Percentiles rank a stretch among this genome's conserved stretches.
Conservation (phyloP, 148 eudicot genomes). For the Heliamphora exappendiculata region DNA sequence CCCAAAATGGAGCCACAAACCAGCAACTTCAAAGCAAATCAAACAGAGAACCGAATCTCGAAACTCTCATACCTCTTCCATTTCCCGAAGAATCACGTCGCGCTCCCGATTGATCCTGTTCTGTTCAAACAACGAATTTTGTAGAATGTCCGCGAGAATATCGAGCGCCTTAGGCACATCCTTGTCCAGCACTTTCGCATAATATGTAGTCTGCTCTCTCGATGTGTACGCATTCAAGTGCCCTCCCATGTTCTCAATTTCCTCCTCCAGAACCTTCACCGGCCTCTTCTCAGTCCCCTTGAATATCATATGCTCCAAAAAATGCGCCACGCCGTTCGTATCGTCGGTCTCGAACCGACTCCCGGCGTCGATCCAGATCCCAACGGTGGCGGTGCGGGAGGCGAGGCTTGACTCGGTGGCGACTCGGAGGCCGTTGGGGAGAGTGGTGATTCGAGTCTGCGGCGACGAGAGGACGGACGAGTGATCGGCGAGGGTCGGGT, state of each 20-base stretch:
- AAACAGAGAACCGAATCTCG: background rate
- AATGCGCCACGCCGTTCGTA: conserved; percentile 73
- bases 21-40: too few species aligned
- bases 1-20: too few species aligned
- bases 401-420: conserved; percentile 63
- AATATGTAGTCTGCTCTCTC: conserved; percentile 80
- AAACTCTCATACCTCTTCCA: conserved; percentile 62
- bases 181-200: conserved; percentile 62
- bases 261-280: conserved; percentile 57
- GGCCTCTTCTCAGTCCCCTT: conserved; percentile 60
- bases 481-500: conserved; percentile 54
- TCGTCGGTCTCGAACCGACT: conserved; percentile 61
- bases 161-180: conserved; percentile 61
- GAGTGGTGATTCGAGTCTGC: conserved; percentile 48
- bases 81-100: conserved; percentile 81
- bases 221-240: conserved; percentile 90
- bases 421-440: conserved; percentile 63
- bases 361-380: conserved; percentile 85
- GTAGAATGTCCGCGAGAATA: conserved; percentile 76
- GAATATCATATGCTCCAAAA: conserved; percentile 72
- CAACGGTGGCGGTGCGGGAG: conserved; percentile 65
- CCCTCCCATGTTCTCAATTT: conserved; percentile 89
- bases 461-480: conserved; percentile 49
- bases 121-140: conserved; percentile 78
- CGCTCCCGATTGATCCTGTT: conserved; percentile 54